Evolutionary conservation across 2,329 filamentous ascomycete species (phyloP).

Genomic region (Corinectria fuckeliana): DNA sequence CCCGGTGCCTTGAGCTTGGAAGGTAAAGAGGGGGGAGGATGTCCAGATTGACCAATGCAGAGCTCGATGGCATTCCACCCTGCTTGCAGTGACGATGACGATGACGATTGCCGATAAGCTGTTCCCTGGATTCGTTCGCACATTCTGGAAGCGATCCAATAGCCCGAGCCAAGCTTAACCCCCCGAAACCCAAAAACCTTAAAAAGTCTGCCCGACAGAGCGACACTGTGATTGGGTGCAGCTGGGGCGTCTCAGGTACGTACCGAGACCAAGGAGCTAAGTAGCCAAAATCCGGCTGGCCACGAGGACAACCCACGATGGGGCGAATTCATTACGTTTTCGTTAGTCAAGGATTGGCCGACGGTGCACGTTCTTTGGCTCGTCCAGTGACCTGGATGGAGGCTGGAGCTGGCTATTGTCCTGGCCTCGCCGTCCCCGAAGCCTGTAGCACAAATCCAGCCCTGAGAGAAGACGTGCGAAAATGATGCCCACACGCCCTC

Average conservation of each 20-base stretch:
- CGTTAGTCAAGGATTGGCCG: slow-evolving; percentile 24
- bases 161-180: not conserved
- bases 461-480: not conserved
- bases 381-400: not conserved
- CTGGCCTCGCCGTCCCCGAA: slow-evolving; percentile 12
- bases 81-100: not conserved
- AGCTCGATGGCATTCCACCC: no score
- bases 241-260: not conserved
- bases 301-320: slow-evolving; percentile 19
- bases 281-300: slow-evolving; percentile 13
- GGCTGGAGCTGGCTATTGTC: no score
- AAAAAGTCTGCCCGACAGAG: not conserved
- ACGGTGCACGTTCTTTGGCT: slow-evolving; percentile 3
- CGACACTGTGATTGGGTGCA: not conserved
- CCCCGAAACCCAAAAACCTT: slow-evolving; percentile 22
- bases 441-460: slow-evolving; percentile 25
- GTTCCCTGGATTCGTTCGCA: not conserved
- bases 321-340: slow-evolving; percentile 27
- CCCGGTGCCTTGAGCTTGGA: not conserved
- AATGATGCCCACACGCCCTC: not conserved
- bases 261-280: not conserved
- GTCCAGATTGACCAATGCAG: no score
- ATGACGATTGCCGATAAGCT: not conserved
- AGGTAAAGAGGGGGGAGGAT: no score
- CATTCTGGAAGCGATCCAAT: not conserved